phyloP scores from a whole-genome alignment of 352 stramenopile species.

The Aphanomyces cochlioides region DNA sequence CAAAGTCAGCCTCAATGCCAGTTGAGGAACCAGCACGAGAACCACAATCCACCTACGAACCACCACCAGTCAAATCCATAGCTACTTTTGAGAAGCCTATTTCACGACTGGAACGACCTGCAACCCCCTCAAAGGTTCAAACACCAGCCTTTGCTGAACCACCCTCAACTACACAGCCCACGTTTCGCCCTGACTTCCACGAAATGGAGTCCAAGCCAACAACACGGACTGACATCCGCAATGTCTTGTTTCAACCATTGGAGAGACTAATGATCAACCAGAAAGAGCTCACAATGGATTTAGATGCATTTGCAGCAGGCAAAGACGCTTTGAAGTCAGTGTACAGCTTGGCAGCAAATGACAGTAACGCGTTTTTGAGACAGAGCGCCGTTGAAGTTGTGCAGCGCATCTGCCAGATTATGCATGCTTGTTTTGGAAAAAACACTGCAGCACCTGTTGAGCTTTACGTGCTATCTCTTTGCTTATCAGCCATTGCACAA shows the following conservation, averaged over 20 bases:
- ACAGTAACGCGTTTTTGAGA: slow-evolving; percentile 61
- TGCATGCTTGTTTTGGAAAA: slow-evolving; percentile 65
- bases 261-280: slow-evolving; percentile 41
- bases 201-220: neutral
- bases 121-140: neutral
- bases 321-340: slow-evolving; percentile 74
- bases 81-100: slow-evolving; percentile 26
- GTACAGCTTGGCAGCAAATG: slow-evolving; percentile 67
- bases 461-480: slow-evolving; percentile 59
- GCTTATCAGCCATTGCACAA: slow-evolving; percentile 60
- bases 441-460: slow-evolving; percentile 36
- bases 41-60: slow-evolving; percentile 17
- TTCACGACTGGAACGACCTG: slow-evolving; percentile 16
- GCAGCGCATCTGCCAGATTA: slow-evolving; percentile 62
- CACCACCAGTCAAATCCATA: slow-evolving; percentile 13
- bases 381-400: slow-evolving; percentile 80
- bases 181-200: neutral
- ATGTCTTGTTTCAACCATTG: slow-evolving; percentile 65
- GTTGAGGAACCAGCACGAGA: slow-evolving; percentile 18
- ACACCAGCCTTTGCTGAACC: neutral
- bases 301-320: slow-evolving; percentile 52
- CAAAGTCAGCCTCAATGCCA: slow-evolving; percentile 34
- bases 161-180: slow-evolving; percentile 18
- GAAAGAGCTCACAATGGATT: slow-evolving; percentile 55
- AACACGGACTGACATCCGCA: slow-evolving; percentile 7